Evolutionary conservation across 2,329 filamentous ascomycete species (phyloP), one percentile per base, ranked within the genome.

Genomic region (Fusarium sp.): DNA sequence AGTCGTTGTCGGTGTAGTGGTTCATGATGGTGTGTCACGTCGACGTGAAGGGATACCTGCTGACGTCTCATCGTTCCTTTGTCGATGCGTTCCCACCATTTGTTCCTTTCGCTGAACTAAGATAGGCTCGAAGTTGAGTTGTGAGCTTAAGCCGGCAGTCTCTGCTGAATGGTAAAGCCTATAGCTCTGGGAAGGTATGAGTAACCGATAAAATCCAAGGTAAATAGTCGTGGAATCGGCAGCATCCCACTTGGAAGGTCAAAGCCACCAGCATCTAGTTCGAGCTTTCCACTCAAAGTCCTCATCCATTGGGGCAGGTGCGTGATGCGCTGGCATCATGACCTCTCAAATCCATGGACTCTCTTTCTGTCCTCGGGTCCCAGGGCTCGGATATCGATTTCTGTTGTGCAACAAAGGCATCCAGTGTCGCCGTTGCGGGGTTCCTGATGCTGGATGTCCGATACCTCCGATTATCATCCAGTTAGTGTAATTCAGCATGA

Each of bases 401-500:
- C 18, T 24, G 40, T n/a, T 27, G 13, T n/a, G 31, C 20, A 40
- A 47, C n/a, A 6, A 50, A 40, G 52, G 37, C 27, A 35, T 45
- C 37, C 20, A 62, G 13, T 31, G 24, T 61, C 37, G 57, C 42
- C 20, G 42, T 64, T 69, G 71, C 57, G 52, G 71, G 71, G 56
- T 64, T 34, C 56, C 58, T 59, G 38, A 59, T 18, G 20, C 57
- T 34, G 47, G 52, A 42, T 47, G 16, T 29, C 61, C 22, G 29
- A 57, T 31, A 60, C 20, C 34, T 57, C 42, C 16, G 38, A 58
- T 16, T 40, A 31, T 29, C 37, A 16, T 38, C 38, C 37, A 60
- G 45, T 59, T 37, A 6, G n/a, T 52, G 47, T 52, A 52, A 52
- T 31, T 52, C 10, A 52, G 18, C 47, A 31, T 8, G 47, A 31